These are phyloP conservation scores for Setomelanomma holmii DNA, from an alignment of 2,329 filamentous ascomycete genomes.

Conservation along the genomic window DNA sequence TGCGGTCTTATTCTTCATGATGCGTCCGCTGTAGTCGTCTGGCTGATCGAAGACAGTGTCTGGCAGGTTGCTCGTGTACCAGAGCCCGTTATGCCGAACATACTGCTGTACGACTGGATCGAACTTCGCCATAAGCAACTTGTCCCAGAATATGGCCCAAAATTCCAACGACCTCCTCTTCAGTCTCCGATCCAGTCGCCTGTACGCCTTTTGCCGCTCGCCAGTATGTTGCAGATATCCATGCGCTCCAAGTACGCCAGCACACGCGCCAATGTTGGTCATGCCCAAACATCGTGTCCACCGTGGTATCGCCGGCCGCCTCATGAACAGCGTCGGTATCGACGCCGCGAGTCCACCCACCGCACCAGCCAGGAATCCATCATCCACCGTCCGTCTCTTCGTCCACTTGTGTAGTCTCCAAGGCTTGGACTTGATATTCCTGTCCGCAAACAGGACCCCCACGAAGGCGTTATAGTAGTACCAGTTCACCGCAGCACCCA, in stretches of 20 bases:
- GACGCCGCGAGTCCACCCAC: slow-evolving; percentile 30
- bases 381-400: slow-evolving; percentile 32
- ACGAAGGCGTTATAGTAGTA: slow-evolving; percentile 34
- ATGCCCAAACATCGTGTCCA: slow-evolving; percentile 34
- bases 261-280: slow-evolving; percentile 32
- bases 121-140: slow-evolving; percentile 31
- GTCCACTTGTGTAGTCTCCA: slow-evolving; percentile 35
- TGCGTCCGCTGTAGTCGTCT: slow-evolving; percentile 12
- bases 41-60: slow-evolving; percentile 21
- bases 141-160: slow-evolving; percentile 34
- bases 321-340: slow-evolving; percentile 28
- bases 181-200: slow-evolving; percentile 18
- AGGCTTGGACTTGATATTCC: slow-evolving; percentile 12
- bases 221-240: slow-evolving; percentile 38
- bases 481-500: slow-evolving; percentile 30
- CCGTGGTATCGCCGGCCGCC: slow-evolving; percentile 26
- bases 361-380: slow-evolving; percentile 34
- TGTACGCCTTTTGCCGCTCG: slow-evolving; percentile 33
- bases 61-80: slow-evolving; percentile 30
- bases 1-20: slow-evolving; percentile 1
- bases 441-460: slow-evolving; percentile 15
- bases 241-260: slow-evolving; percentile 29
- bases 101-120: slow-evolving; percentile 34
- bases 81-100: slow-evolving; percentile 32
- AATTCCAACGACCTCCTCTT: slow-evolving; percentile 31